A percentile compares a stretch with the other conserved stretches of the same genome.
Evolutionary conservation across 2,329 filamentous ascomycete species (phyloP).

Genomic region (Colletotrichum coccodes): DNA sequence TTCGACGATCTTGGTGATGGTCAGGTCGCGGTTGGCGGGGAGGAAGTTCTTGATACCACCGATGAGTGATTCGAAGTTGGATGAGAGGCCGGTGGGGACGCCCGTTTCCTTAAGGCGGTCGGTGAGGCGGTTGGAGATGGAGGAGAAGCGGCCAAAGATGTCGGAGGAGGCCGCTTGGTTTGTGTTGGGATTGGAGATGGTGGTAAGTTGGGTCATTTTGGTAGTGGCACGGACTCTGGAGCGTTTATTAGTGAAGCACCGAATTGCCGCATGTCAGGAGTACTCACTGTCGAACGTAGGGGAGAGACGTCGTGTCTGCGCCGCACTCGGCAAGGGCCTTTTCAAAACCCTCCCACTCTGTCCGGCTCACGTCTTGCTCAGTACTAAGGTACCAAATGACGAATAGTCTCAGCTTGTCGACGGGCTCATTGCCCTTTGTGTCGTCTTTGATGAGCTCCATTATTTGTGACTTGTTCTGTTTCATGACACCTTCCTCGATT

Average conservation of each 20-base stretch:
- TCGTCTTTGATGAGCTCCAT: slow-evolving; percentile 85
- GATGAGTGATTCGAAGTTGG: slow-evolving; percentile 93
- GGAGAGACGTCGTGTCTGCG: slow-evolving; percentile 79
- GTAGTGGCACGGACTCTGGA: slow-evolving; percentile 87
- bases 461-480: slow-evolving; percentile 89
- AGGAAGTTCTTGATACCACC: slow-evolving; percentile 98
- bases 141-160: slow-evolving; percentile 92
- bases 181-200: slow-evolving; percentile 79
- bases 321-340: slow-evolving; percentile 82
- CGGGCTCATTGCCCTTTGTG: slow-evolving; percentile 83
- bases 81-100: slow-evolving; percentile 74
- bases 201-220: slow-evolving; percentile 97
- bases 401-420: slow-evolving; percentile 93
- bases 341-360: slow-evolving; percentile 87
- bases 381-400: slow-evolving; percentile 98
- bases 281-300: slow-evolving; percentile 86
- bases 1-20: slow-evolving; percentile 97
- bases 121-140: slow-evolving; percentile 89
- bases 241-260: slow-evolving; percentile 37
- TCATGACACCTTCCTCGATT: slow-evolving; percentile 90
- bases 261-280: neutral
- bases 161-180: slow-evolving; percentile 74
- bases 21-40: slow-evolving; percentile 94
- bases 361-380: slow-evolving; percentile 84
- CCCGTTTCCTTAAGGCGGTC: slow-evolving; percentile 92